Conservation (phyloP, 371 early-diverging fungal genomes). For the Mucor racemosus region DNA sequence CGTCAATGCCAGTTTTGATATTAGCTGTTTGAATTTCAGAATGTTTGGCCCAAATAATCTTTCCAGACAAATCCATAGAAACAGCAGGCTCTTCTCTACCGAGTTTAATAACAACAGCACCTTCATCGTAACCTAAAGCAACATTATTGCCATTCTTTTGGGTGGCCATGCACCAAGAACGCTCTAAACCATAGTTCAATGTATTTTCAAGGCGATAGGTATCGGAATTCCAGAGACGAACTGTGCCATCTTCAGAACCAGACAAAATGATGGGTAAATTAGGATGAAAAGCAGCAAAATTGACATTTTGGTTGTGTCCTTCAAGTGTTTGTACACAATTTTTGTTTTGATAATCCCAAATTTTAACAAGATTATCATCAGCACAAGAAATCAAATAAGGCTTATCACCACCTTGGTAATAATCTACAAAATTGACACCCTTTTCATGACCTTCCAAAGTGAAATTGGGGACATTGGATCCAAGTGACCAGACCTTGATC, state of each 20-base stretch:
- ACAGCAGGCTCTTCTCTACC: conserved; percentile 97
- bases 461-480: conserved; percentile 85
- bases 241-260: conserved; percentile 96
- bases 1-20: conserved; percentile 79
- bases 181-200: conserved; percentile 95
- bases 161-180: conserved; percentile 94
- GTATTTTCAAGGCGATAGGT: conserved; percentile 96
- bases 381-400: conserved; percentile 94
- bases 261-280: conserved; percentile 96
- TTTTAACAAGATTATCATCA: conserved; percentile 91
- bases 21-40: conserved; percentile 95
- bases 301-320: conserved; percentile 98
- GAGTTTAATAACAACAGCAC: conserved; percentile 91
- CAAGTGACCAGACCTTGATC: conserved; percentile 91
- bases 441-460: conserved; percentile 95
- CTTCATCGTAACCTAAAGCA: conserved; percentile 96
- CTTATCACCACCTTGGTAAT: conserved; percentile 94
- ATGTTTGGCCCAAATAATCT: conserved; percentile 98
- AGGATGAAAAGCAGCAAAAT: conserved; percentile 95
- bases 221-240: conserved; percentile 97
- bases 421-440: conserved; percentile 95
- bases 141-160: conserved; percentile 88
- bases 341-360: conserved; percentile 99
- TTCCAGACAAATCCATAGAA: conserved; percentile 95
- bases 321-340: conserved; percentile 96